Evolutionary conservation across 2,329 filamentous ascomycete genomes (phyloP).

Genomic region (Diaporthe citri): DNA sequence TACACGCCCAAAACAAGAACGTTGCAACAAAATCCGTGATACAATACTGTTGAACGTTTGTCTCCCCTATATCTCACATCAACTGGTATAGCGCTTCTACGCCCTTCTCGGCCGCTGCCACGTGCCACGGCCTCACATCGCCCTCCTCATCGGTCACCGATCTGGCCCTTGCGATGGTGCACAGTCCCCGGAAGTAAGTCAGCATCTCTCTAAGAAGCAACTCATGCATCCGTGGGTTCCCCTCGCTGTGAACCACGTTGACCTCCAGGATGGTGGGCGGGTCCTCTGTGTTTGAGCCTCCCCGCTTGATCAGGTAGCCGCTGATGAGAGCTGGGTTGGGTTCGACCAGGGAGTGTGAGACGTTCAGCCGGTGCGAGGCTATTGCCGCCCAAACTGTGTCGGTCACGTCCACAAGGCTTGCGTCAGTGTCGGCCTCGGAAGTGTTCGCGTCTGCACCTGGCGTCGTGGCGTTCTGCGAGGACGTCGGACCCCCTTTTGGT

Average conservation of each 20-base stretch:
- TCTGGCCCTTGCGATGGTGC: conserved; percentile 75
- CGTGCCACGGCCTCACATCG: conserved; percentile 82
- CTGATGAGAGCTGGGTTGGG: conserved; percentile 70
- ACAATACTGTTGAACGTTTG: not conserved
- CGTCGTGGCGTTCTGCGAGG: conserved; percentile 56
- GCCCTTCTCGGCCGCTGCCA: conserved; percentile 78
- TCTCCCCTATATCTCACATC: conserved; percentile 60
- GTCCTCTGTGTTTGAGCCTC: conserved; percentile 67
- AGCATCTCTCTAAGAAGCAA: conserved; percentile 78
- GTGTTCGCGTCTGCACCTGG: conserved; percentile 60
- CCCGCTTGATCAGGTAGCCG: conserved; percentile 75
- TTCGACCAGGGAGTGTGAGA: conserved; percentile 67
- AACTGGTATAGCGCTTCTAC: conserved; percentile 74
- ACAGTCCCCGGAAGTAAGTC: conserved; percentile 75
- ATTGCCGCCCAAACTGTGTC: conserved; percentile 84
- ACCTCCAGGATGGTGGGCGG: conserved; percentile 73
- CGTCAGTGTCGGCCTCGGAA: conserved; percentile 65
- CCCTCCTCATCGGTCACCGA: conserved; percentile 70
- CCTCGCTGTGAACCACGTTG: conserved; percentile 71
- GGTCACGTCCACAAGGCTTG: conserved; percentile 77
- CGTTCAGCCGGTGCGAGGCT: conserved; percentile 74
- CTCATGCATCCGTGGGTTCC: conserved; percentile 69
- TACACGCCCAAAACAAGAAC: not conserved
- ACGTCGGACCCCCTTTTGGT: conserved; percentile 55
- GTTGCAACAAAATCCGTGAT: not conserved